phyloP scores from a whole-genome alignment of 805 yeast species.

The Wickerhamiella australiensis region DNA sequence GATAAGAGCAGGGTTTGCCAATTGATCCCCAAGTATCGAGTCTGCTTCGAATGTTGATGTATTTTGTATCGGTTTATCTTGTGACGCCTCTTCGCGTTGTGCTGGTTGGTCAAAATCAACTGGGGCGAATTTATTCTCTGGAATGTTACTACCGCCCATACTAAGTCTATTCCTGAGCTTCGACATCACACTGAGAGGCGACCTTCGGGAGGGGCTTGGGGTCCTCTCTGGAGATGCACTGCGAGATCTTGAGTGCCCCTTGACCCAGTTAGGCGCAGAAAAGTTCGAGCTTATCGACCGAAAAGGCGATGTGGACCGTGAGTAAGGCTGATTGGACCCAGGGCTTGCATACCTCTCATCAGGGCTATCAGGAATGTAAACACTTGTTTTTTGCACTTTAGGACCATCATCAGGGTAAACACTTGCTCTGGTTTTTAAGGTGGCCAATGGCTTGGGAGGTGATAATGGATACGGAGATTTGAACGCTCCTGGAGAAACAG shows the following conservation, averaged over 20 bases:
- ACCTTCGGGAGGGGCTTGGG: not conserved
- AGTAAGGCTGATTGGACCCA: not conserved
- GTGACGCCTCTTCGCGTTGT: not conserved
- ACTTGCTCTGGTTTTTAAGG: not conserved
- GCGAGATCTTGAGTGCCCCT: slow-evolving; percentile 1
- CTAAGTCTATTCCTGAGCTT: not conserved
- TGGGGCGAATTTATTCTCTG: not conserved
- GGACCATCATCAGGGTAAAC: not conserved
- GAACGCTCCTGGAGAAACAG: not conserved
- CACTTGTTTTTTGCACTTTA: not conserved
- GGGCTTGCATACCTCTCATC: not conserved
- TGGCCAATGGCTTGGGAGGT: not conserved
- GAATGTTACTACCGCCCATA: not conserved
- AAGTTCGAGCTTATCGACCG: not conserved
- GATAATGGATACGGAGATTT: not conserved
- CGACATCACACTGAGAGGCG: not conserved
- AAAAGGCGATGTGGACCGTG: not conserved
- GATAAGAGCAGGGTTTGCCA: too few relatives aligned
- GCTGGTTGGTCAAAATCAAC: not conserved
- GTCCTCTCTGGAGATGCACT: not conserved
- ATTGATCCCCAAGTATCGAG: not conserved
- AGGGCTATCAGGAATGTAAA: not conserved
- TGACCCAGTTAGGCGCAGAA: not conserved
- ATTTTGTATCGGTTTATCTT: not conserved
- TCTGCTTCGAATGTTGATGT: not conserved